A percentile compares a stretch with the other conserved stretches of the same genome.
Evolutionary conservation across 2,329 filamentous ascomycete genomes (phyloP).

Genomic region (Diaporthe ilicicola): DNA sequence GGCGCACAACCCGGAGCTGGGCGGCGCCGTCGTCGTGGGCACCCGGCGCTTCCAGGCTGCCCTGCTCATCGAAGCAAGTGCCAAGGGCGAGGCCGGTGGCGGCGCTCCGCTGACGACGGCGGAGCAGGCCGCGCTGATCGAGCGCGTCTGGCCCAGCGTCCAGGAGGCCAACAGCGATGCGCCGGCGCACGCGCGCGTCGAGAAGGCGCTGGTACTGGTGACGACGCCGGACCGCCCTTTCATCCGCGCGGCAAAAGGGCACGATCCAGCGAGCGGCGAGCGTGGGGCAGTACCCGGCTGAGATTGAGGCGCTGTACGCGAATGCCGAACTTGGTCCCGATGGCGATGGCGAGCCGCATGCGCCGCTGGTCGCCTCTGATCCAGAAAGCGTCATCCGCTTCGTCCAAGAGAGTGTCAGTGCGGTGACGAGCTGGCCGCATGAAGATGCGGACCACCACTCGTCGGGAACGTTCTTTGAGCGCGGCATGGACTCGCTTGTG

Average conservation of each 20-base stretch:
- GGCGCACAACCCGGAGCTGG: conserved; percentile 26
- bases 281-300: conserved; percentile 42
- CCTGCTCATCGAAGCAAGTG: conserved; percentile 49
- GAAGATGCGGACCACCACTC: neutral
- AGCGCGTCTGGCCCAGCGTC: conserved; percentile 24
- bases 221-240: conserved; percentile 52
- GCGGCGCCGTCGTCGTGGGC: conserved; percentile 2
- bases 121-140: conserved; percentile 36
- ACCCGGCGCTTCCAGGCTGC: neutral
- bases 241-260: conserved; percentile 53
- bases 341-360: neutral
- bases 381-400: neutral
- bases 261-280: neutral
- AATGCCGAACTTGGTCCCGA: neutral
- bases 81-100: neutral
- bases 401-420: conserved; percentile 13
- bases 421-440: conserved; percentile 24
- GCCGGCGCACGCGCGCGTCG: conserved; percentile 40
- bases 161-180: neutral
- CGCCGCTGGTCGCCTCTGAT: neutral
- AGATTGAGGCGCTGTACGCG: conserved; percentile 1
- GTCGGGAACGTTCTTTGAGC: conserved; percentile 33
- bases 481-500: conserved; percentile 35
- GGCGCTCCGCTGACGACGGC: conserved; percentile 34
- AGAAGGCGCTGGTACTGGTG: conserved; percentile 49